Percentiles rank a stretch among this genome's conserved stretches.
phyloP scores from a whole-genome alignment of 495 filamentous ascomycete genomes.

The Hyaloscypha finlandica region DNA sequence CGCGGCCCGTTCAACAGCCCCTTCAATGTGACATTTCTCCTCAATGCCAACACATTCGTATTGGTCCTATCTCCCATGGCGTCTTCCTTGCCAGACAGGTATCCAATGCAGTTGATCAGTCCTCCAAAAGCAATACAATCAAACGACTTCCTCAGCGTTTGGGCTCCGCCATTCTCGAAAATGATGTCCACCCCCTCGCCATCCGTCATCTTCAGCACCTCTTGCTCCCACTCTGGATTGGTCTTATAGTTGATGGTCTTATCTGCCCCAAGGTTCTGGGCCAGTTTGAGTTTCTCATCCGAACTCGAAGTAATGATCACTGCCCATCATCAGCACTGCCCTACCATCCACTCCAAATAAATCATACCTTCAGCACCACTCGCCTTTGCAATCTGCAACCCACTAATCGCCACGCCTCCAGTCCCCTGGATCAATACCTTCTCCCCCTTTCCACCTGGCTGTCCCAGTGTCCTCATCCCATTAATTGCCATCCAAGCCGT shows the following conservation, averaged over 20 bases:
- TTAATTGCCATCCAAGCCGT: constrained; percentile 52
- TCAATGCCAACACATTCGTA: constrained; percentile 41
- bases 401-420: constrained; percentile 43
- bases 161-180: constrained; percentile 51
- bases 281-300: constrained; percentile 43
- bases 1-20: constrained; percentile 40
- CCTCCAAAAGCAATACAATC: constrained; percentile 46
- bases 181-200: constrained; percentile 47
- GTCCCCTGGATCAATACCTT: constrained; percentile 48
- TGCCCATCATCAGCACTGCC: constrained; percentile 20
- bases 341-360: background rate
- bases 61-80: constrained; percentile 39
- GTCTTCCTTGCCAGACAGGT: constrained; percentile 49
- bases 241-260: constrained; percentile 48
- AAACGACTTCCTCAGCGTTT: constrained; percentile 45
- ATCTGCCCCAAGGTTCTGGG: constrained; percentile 45
- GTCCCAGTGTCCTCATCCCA: constrained; percentile 44
- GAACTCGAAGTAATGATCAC: constrained; percentile 52
- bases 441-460: constrained; percentile 33
- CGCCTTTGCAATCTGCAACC: constrained; percentile 42
- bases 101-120: constrained; percentile 47
- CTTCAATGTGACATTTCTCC: constrained; percentile 41
- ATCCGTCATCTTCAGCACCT: constrained; percentile 40
- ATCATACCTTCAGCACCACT: constrained; percentile 41
- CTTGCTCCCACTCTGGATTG: constrained; percentile 43